Evolutionary conservation across 2,329 filamentous ascomycete genomes (phyloP), one percentile per base, ranked within the genome.

Genomic region (Epichloe glyceriae): DNA sequence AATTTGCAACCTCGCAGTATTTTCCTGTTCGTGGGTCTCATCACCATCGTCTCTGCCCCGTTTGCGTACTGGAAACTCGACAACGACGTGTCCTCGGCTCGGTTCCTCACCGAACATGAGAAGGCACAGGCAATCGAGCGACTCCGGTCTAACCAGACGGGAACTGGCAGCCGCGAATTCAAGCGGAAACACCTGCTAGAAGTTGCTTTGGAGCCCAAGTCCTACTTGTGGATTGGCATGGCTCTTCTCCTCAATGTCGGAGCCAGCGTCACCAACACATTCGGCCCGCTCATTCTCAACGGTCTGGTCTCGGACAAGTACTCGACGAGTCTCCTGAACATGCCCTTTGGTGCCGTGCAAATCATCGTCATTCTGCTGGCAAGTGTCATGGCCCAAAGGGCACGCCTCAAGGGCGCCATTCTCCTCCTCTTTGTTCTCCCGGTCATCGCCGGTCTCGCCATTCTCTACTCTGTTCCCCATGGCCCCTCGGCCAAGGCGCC

Each of bases 61-160:
- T 55, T 84, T 11, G 67, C 82, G 1, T 85, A 80, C 64, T 78
- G 70, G 68, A 70, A 70, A 44, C 70, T 86, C 2, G 78, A 82
- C 60, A 75, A 76, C 59, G 78, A 82, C 55, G 73, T 83, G 17
- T 61, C 71, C 0, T 74, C 74, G 0, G 75, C 75, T 0, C 70
- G 74, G 14, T 79, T 76, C 52, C 59, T 93, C 26, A 83, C 70
- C 7, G 75, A 83, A 49, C 73, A 79, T 44, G 86, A 91, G 56
- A 79, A 80, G 12, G 62, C 80, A 0, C 72, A 88, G 41, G 84
- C 83, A 0, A 70, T 89, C 26, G 86, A 88, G 55, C 75, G 86
- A 0, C 78, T 91, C 5, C 74, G 85, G 0, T 73, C 80, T 20
- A 91, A 91, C 58, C 80, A 88, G 61, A 86, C 86, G 53, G 86